Evolutionary conservation across 768 basidiomycete species (phyloP), one percentile per base, ranked within the genome.

Genomic region (Serendipita vermifera): DNA sequence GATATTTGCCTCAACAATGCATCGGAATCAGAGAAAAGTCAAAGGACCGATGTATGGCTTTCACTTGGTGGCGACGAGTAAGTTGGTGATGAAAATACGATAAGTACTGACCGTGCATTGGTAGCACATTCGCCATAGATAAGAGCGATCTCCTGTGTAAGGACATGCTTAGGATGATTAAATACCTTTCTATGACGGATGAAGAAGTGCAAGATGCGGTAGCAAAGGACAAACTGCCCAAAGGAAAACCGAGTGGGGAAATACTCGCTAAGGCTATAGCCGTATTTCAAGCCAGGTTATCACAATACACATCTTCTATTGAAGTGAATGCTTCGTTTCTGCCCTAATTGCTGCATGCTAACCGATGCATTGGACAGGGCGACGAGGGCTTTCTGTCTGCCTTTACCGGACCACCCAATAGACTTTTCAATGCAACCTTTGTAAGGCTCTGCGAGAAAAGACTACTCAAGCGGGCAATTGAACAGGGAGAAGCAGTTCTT

Each of bases 1-100:
- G 64, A 72, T 6, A 69, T 69, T 24, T 64, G 77, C 38, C 55
- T 61, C n/a, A 55, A 39, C 54, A 59, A 27, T 55, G 31, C 59
- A 36, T 27, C 55, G 3, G 56, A 65, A 35, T 53, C 55, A 33
- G 55, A 59, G 32, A 41, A 60, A n/a, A 62, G 61, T 60, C 80
- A 81, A 61, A 77, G 89, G 35, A 83, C 96, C 6, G 88, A 97
- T 59, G 96, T 87, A 82, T 92, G 92, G 87, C 71, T 98, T 11
- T 90, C 96, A 60, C 78, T 83, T 64, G 87, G 84, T 2, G 85
- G 85, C 17, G 91, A 94, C 60, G 92, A 96, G 91, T 92, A 55
- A 46, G 58, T 57, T 9, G 27, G 24, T 11, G 7, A 56, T 33
- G 5, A 20, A 57, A 22, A 61, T 60, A 48, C 22, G 5, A 33